Evolutionary conservation across 306 rosid genomes (phyloP).

Genomic region (Inga oerstediana): DNA sequence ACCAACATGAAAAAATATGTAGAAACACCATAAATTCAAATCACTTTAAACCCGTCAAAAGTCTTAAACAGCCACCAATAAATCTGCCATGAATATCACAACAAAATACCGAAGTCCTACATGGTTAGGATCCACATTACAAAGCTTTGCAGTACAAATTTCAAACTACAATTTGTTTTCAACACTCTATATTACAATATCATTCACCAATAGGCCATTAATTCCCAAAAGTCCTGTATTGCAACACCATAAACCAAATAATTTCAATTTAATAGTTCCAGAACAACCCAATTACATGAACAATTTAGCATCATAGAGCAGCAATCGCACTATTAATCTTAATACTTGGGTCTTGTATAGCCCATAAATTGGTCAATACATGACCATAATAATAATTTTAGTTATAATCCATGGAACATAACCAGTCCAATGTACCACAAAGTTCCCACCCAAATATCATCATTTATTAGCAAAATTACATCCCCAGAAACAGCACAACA

Average conservation of each 20-base stretch:
- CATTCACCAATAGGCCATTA: background rate
- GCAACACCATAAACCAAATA: background rate
- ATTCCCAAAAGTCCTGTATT: background rate
- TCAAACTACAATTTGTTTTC: background rate
- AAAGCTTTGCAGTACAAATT: background rate
- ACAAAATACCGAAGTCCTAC: background rate
- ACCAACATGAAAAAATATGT: background rate
- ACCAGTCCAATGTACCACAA: background rate
- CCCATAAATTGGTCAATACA: background rate
- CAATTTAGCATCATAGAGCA: background rate
- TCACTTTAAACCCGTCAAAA: background rate
- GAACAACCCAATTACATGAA: background rate
- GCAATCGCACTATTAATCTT: background rate
- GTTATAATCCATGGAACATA: background rate
- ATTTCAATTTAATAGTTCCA: background rate
- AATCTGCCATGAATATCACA: background rate
- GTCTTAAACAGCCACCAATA: too few relatives aligned
- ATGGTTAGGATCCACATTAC: background rate
- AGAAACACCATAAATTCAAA: background rate
- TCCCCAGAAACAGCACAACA: background rate
- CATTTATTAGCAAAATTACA: background rate
- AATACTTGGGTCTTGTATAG: background rate
- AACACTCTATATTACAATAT: background rate
- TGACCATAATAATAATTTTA: background rate
- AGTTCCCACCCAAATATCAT: background rate